Percentiles rank a stretch among this genome's conserved stretches.
These are phyloP conservation scores for Cenchrus purpureus DNA, from an alignment of 176 grass and related monocot genomes.

Conservation along the genomic window DNA sequence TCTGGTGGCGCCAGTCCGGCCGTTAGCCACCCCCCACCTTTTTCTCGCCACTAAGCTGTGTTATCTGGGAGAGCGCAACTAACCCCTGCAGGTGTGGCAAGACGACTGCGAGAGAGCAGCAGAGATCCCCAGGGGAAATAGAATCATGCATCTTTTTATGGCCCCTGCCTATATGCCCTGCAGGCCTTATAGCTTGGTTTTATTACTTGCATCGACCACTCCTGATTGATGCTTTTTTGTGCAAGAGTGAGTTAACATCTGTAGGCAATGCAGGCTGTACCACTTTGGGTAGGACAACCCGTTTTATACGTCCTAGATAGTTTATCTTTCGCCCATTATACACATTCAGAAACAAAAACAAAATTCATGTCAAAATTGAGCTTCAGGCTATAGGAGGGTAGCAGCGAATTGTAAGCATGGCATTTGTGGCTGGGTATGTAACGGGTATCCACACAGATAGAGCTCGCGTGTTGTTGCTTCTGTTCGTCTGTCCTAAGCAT, in stretches of 20 bases:
- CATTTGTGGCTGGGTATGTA: no score
- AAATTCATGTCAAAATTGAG: background rate
- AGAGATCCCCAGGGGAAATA: slow-evolving; percentile 54
- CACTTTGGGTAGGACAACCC: slow-evolving; percentile 17
- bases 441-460: no score
- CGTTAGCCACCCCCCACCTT: slow-evolving; percentile 32
- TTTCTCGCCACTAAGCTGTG: slow-evolving; percentile 57
- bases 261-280: slow-evolving; percentile 37
- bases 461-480: no score
- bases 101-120: slow-evolving; percentile 10
- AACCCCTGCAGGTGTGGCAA: slow-evolving; percentile 4
- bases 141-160: slow-evolving; percentile 50
- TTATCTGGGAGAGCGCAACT: slow-evolving; percentile 49
- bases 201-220: background rate
- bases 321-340: background rate
- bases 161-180: slow-evolving; percentile 7
- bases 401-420: background rate
- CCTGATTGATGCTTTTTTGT: slow-evolving; percentile 53
- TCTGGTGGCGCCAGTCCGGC: slow-evolving; percentile 18
- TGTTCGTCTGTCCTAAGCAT: background rate
- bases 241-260: slow-evolving; percentile 46
- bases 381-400: background rate
- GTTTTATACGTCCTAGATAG: background rate
- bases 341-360: background rate
- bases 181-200: slow-evolving; percentile 2